phyloP scores from a whole-genome alignment of 208 protist species.

The Angomonas desouzai region DNA sequence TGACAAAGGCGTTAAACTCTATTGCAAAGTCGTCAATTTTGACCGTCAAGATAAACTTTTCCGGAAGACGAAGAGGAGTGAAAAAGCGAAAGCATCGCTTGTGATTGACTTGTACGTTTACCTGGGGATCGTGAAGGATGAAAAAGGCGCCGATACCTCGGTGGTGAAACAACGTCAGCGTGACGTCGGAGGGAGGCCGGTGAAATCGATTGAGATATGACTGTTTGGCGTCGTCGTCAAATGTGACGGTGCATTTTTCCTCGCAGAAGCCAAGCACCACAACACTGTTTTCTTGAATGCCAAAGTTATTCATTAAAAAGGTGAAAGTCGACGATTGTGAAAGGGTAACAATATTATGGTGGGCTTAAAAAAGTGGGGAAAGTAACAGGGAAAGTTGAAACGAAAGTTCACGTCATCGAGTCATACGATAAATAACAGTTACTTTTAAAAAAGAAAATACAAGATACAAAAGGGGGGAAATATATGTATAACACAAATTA shows the following conservation, averaged over 20 bases:
- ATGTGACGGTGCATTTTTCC: neutral
- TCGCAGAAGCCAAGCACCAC: neutral
- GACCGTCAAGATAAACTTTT: neutral
- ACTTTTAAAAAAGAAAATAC: no score
- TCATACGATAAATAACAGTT: no score
- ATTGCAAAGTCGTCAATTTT: neutral
- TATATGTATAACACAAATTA: no score
- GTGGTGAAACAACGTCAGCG: neutral
- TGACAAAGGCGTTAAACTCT: neutral
- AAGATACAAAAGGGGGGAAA: no score
- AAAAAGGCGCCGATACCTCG: neutral
- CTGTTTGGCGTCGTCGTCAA: neutral
- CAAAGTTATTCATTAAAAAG: neutral
- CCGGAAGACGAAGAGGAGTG: neutral
- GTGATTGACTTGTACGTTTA: neutral
- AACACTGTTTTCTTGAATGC: constrained; percentile 11
- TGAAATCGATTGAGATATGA: neutral
- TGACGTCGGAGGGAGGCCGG: neutral
- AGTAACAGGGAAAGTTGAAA: no score
- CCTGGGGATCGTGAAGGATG: neutral
- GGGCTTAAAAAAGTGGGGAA: neutral
- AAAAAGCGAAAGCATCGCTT: constrained; percentile 1
- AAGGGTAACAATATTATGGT: neutral
- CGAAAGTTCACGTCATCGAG: no score
- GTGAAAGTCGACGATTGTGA: no score